These are phyloP conservation scores for Dioscorea cayenensis DNA, from an alignment of 116 monocot genomes.

Conservation along the genomic window DNA sequence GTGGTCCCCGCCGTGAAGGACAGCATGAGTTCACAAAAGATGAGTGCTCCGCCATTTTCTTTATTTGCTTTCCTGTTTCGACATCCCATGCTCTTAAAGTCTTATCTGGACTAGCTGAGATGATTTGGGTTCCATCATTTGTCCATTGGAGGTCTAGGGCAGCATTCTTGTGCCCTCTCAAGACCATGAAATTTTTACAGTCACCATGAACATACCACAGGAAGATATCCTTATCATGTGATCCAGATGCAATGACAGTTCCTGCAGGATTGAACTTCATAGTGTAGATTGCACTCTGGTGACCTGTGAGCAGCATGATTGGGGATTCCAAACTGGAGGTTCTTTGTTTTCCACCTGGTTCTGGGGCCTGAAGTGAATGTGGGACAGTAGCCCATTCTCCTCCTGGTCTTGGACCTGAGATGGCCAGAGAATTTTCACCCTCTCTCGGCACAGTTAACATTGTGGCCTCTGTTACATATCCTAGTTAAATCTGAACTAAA, in stretches of 20 bases:
- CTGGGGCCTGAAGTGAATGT: constrained; percentile 29
- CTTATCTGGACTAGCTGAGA: constrained; percentile 88
- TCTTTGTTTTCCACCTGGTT: constrained; percentile 49
- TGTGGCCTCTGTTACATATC: neutral
- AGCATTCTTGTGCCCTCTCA: constrained; percentile 91
- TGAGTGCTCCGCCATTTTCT: constrained; percentile 66
- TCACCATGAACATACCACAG: constrained; percentile 86
- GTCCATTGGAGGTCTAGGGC: constrained; percentile 87
- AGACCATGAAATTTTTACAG: constrained; percentile 89
- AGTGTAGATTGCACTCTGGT: constrained; percentile 81
- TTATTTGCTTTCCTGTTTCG: constrained; percentile 86
- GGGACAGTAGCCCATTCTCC: constrained; percentile 35
- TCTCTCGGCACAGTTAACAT: constrained; percentile 41
- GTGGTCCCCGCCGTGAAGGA: no score
- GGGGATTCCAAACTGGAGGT: constrained; percentile 87
- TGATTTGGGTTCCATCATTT: constrained; percentile 66
- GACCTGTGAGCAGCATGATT: constrained; percentile 94
- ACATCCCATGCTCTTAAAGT: constrained; percentile 90
- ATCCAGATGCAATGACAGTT: constrained; percentile 81
- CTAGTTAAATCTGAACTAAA: no score
- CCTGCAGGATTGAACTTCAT: constrained; percentile 93
- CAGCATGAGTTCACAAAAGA: no score
- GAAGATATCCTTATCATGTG: constrained; percentile 87
- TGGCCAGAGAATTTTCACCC: constrained; percentile 39
- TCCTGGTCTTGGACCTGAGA: constrained; percentile 43